These are phyloP conservation scores for Cyathus striatus DNA, from an alignment of 768 basidiomycete species.

Conservation along the genomic window DNA sequence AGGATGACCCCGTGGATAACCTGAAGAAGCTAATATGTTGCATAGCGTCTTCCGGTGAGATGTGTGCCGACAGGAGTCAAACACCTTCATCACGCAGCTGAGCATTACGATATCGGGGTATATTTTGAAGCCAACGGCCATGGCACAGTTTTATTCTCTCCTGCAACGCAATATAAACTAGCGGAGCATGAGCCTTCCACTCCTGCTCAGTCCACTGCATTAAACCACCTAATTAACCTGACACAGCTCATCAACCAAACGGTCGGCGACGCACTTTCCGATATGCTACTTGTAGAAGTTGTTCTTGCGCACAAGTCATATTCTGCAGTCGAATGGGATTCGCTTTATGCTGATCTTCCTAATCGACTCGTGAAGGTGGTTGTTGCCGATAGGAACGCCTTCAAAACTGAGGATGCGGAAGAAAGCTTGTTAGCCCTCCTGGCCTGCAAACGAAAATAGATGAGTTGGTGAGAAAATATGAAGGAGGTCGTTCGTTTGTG, in stretches of 20 bases:
- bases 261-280: slow-evolving; percentile 94
- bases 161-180: slow-evolving; percentile 59
- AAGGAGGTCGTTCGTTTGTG: slow-evolving; percentile 88
- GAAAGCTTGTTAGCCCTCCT: slow-evolving; percentile 73
- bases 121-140: slow-evolving; percentile 99
- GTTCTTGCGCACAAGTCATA: slow-evolving; percentile 89
- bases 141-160: slow-evolving; percentile 94
- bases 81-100: slow-evolving; percentile 95
- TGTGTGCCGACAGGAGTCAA: slow-evolving; percentile 98
- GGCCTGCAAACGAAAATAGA: slow-evolving; percentile 83
- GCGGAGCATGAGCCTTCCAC: slow-evolving; percentile 65
- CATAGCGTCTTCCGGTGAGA: slow-evolving; percentile 84
- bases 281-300: slow-evolving; percentile 91
- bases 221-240: slow-evolving; percentile 72
- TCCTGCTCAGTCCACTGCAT: slow-evolving; percentile 75
- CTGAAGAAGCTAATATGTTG: slow-evolving; percentile 5
- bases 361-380: slow-evolving; percentile 93
- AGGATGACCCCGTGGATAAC: slow-evolving; percentile 15
- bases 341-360: slow-evolving; percentile 87
- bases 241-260: slow-evolving; percentile 93
- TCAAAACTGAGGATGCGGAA: slow-evolving; percentile 93
- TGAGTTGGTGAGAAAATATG: slow-evolving; percentile 69
- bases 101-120: slow-evolving; percentile 91
- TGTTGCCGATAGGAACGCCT: slow-evolving; percentile 75
- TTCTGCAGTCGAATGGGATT: slow-evolving; percentile 84